phyloP scores from a whole-genome alignment of 805 yeast genomes.

The Jamesozyma lodderae region DNA sequence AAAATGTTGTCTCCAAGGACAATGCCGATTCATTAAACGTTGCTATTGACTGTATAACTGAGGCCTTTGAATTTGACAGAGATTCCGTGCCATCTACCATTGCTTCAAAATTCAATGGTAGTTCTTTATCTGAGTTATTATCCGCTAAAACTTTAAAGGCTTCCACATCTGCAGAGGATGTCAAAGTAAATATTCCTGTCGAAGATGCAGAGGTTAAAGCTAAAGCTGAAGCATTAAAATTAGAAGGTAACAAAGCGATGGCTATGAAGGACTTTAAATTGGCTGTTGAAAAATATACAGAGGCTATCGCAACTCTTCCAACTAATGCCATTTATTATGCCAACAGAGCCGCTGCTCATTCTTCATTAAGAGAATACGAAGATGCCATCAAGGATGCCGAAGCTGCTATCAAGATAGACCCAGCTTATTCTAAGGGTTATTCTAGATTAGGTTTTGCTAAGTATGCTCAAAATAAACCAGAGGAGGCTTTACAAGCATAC shows the following conservation, averaged over 20 bases:
- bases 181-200: slow-evolving; percentile 35
- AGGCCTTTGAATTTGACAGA: slow-evolving; percentile 64
- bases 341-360: slow-evolving; percentile 94
- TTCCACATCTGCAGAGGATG: slow-evolving; percentile 27
- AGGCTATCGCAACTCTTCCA: slow-evolving; percentile 64
- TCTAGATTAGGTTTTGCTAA: slow-evolving; percentile 91
- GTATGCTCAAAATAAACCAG: slow-evolving; percentile 88
- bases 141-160: slow-evolving; percentile 10
- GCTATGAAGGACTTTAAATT: slow-evolving; percentile 58
- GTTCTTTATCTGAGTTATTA: slow-evolving; percentile 40
- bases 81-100: slow-evolving; percentile 33
- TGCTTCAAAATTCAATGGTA: slow-evolving; percentile 37
- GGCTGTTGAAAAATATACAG: slow-evolving; percentile 73
- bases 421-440: slow-evolving; percentile 83
- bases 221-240: slow-evolving; percentile 75
- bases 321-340: slow-evolving; percentile 77
- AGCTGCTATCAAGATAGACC: slow-evolving; percentile 67
- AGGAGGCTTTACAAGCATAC: slow-evolving; percentile 85
- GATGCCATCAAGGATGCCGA: slow-evolving; percentile 79
- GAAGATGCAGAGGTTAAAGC: slow-evolving; percentile 47
- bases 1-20: slow-evolving; percentile 64
- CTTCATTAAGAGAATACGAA: slow-evolving; percentile 65
- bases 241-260: slow-evolving; percentile 86
- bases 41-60: slow-evolving; percentile 86
- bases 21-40: slow-evolving; percentile 84